Evolutionary conservation across 768 basidiomycete species (phyloP), one percentile per base, ranked within the genome.

Genomic region (Paxillus rubicundulus): DNA sequence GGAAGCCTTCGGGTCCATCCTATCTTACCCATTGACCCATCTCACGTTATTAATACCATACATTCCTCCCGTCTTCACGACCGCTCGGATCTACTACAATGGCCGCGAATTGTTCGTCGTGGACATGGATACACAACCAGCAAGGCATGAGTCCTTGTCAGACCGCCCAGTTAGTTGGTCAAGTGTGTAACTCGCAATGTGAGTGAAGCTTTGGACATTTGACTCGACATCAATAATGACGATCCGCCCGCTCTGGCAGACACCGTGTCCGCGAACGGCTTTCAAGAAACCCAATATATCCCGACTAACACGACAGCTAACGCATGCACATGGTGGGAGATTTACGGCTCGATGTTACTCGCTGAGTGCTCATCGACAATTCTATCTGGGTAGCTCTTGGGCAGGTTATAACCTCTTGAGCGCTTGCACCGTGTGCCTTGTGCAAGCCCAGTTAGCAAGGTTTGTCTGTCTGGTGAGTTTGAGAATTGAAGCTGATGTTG

Each of bases 331-430:
- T 68, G 67, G 68, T 69, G 28, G 47, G 55, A 30, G 2, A 32
- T 0, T 37, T 10, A n/a, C 6, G 7, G 32, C 17, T 27, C 37
- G 4, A 33, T 2, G 6, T 50, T 30, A 2, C 17, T 24, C 2
- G 10, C 5, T 14, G 33, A 8, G 20, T 45, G n/a, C 36, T 62
- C n/a, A 62, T 20, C 14, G 12, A 13, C 6, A 2, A 47, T 42
- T 9, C 21, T 5, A 45, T 17, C 7, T 3, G 3, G 30, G 24
- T 40, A 68, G 68, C 32, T 68, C 59, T 14, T 68, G 68, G 67
- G 65, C 68, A 14, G 54, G 56, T 33, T 68, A 70, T 41, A 68
- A 68, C 45, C 50, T 68, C 10, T 9, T 70, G 40, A 70, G 66
- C 14, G 66, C 63, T 16, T 68, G 67, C 13, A 57, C 57, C 16